phyloP scores from a whole-genome alignment of 2,329 filamentous ascomycete genomes.

The Ceratocystis albifundus region DNA sequence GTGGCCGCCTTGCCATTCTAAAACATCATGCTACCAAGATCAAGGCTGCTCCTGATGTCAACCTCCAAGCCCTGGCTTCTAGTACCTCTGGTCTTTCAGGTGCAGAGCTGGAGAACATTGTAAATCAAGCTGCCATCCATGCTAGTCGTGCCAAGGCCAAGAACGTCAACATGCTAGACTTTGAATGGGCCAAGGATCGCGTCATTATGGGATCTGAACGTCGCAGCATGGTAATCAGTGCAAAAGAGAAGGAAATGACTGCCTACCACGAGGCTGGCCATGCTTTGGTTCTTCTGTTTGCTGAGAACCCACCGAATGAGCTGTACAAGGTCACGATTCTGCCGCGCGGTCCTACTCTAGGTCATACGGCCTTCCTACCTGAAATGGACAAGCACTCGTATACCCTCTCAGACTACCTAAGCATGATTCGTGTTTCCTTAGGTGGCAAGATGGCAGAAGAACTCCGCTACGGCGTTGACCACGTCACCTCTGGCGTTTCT shows the following conservation, averaged over 20 bases:
- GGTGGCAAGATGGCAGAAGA: slow-evolving; percentile 86
- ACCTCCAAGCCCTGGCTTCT: slow-evolving; percentile 70
- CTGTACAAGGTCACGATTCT: slow-evolving; percentile 98
- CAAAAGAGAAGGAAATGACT: slow-evolving; percentile 92
- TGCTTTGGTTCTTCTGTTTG: slow-evolving; percentile 78
- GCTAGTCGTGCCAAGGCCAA: slow-evolving; percentile 77
- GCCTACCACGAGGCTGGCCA: slow-evolving; percentile 95
- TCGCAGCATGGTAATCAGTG: slow-evolving; percentile 76
- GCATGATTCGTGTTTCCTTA: slow-evolving; percentile 67
- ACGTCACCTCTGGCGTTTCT: slow-evolving; percentile 80
- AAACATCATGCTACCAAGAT: slow-evolving; percentile 91
- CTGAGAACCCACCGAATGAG: slow-evolving; percentile 56
- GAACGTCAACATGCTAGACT: slow-evolving; percentile 64
- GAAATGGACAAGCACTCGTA: slow-evolving; percentile 87
- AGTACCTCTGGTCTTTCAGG: slow-evolving; percentile 88
- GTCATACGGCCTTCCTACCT: slow-evolving; percentile 76
- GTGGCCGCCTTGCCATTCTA: slow-evolving; percentile 82
- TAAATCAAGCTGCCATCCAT: slow-evolving; percentile 89
- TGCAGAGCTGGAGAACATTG: slow-evolving; percentile 89
- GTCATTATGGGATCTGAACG: slow-evolving; percentile 94
- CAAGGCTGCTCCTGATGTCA: slow-evolving; percentile 66
- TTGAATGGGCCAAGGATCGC: slow-evolving; percentile 97
- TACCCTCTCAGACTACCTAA: slow-evolving; percentile 73
- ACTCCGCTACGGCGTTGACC: slow-evolving; percentile 79
- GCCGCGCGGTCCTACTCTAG: slow-evolving; percentile 73